Evolutionary conservation across 2,329 filamentous ascomycete genomes (phyloP).

Genomic region (Sporothrix pallida): DNA sequence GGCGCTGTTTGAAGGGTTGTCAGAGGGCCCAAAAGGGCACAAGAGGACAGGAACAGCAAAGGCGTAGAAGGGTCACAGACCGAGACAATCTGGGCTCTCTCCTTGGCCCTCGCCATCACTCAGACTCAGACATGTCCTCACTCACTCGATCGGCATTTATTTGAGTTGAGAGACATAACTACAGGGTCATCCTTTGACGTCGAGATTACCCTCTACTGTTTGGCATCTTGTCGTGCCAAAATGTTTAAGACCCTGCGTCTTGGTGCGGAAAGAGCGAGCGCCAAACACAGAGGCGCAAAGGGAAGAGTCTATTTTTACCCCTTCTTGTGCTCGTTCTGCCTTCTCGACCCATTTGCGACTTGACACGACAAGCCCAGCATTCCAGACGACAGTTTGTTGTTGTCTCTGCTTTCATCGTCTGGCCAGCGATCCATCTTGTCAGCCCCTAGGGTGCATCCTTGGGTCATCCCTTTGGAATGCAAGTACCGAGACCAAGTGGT

Average conservation of each 20-base stretch:
- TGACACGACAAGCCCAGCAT: background rate
- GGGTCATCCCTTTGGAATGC: conserved; percentile 7
- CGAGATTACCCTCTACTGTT: background rate
- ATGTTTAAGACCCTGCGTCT: conserved; percentile 5
- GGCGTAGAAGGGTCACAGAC: background rate
- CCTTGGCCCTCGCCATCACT: background rate
- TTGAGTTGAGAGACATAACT: background rate
- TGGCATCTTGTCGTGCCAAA: background rate
- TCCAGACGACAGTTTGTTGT: background rate
- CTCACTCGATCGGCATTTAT: conserved; percentile 14
- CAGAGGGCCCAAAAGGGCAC: background rate
- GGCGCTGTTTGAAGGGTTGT: background rate
- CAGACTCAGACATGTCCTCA: conserved; percentile 14
- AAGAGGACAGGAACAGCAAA: background rate
- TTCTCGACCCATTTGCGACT: background rate
- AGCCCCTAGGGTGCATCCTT: background rate
- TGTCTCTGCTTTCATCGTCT: background rate
- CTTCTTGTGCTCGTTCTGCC: background rate
- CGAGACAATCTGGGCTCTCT: background rate
- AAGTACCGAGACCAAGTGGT: conserved; percentile 14
- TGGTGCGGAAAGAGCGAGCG: conserved; percentile 11
- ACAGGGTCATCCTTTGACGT: too few species aligned
- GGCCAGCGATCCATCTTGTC: background rate
- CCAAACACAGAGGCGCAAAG: background rate
- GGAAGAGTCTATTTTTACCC: background rate